Base-by-base conservation (phyloP, 305 asterid genomes). In the Fraxinus xanthoxyloides region DNA sequence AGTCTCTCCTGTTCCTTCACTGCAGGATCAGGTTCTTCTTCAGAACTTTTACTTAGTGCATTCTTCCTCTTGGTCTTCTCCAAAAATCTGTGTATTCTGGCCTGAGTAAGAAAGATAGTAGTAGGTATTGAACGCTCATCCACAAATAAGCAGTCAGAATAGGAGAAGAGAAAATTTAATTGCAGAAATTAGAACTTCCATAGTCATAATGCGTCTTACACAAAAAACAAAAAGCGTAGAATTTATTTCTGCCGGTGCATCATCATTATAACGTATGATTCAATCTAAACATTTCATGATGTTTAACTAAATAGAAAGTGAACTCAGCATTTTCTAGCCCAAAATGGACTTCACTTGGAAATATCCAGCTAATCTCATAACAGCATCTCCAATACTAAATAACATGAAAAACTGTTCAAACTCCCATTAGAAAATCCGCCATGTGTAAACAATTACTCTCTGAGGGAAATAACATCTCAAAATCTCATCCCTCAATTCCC, bases 61-160 rank as follows among this genome's bases (percentile, higher is more conserved):
- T 85, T 88, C 84, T 92, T 96, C 84, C 91, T 90, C 92, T 94
- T 94, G 77, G 91, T 80, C 80, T 79, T 93, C 87, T 90, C 95
- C 84, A 96, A 87, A 84, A 94, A 96, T 75, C 85, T 89, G 83
- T 94, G 91, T 87, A 96, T 93, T 84, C 97, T 90, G 79, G 79
- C 97, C 99, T 96, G 95, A 84, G 73, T 80, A 70, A 79, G 74
- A 80, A 87, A 80, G 24, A 81, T 77, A 80, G 77, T 70, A 84
- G 67, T 40, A 67, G 81, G 26, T 76, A 77, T 65, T 83, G 72
- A 88, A 81, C 77, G 24, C 9, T 51, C 32, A 79, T 46, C 59
- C 63, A 82, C n/a, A 77, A 3, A 77, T 72, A 63, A n/a, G n/a
- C n/a, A n/a, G n/a, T n/a, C n/a, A n/a, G n/a, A 54, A 54, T 63